These are phyloP conservation scores for Thielaviopsis euricoi DNA, from an alignment of 2,329 filamentous ascomycete species.

Conservation along the genomic window DNA sequence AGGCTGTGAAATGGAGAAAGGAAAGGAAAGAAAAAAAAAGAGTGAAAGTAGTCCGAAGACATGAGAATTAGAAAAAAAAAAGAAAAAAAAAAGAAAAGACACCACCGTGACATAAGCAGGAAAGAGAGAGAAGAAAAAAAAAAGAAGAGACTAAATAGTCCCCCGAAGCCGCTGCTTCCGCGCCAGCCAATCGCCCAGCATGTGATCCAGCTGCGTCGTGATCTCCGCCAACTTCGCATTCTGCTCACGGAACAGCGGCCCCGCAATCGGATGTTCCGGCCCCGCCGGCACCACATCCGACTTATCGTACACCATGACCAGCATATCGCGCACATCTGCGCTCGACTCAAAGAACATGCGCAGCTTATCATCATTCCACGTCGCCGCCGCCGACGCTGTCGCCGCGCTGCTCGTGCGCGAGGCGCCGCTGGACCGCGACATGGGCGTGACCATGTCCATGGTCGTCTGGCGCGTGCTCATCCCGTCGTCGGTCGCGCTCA, in stretches of 20 bases:
- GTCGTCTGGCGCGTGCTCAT: conserved; percentile 27
- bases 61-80: no score
- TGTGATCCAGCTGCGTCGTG: conserved; percentile 71
- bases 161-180: conserved; percentile 47
- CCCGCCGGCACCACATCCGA: conserved; percentile 63
- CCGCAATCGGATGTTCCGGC: conserved; percentile 71
- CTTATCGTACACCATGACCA: conserved; percentile 87
- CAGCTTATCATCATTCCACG: conserved; percentile 74
- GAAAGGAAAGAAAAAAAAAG: not conserved
- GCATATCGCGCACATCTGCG: conserved; percentile 73
- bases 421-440: conserved; percentile 7
- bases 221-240: conserved; percentile 76
- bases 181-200: conserved; percentile 70
- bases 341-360: conserved; percentile 72
- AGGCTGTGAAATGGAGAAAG: not conserved
- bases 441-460: conserved; percentile 30
- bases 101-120: not conserved
- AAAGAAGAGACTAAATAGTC: conserved; percentile 21
- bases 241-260: conserved; percentile 69
- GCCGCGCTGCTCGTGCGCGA: conserved; percentile 26
- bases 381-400: no score
- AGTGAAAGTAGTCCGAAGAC: not conserved
- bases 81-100: not conserved
- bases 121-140: not conserved
- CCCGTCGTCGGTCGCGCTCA: conserved; percentile 28